phyloP scores from a whole-genome alignment of 1,139 yeast species.

The Pichia kudriavzevii region DNA sequence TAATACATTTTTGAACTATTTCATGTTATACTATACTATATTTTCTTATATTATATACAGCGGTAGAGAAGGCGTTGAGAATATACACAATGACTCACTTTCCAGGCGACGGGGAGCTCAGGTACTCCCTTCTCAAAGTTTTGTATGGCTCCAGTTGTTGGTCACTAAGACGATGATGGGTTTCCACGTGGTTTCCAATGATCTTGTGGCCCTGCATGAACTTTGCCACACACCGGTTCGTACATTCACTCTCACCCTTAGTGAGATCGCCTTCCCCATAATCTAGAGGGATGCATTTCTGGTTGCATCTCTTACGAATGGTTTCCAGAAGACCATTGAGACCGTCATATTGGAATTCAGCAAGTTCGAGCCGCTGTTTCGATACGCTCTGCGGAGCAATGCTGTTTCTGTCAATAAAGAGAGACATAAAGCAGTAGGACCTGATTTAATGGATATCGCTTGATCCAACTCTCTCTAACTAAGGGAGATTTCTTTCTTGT shows the following conservation, averaged over 20 bases:
- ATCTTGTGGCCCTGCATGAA: conserved; percentile 57
- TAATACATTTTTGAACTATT: no score
- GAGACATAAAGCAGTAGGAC: conserved; percentile 41
- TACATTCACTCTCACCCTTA: conserved; percentile 69
- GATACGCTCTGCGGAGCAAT: conserved; percentile 41
- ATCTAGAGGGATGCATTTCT: conserved; percentile 65
- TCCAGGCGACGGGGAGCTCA: conserved; percentile 5
- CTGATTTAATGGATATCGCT: not conserved
- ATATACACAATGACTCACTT: no score
- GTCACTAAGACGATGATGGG: conserved; percentile 19
- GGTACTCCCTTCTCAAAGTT: conserved; percentile 19
- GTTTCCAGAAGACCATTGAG: conserved; percentile 47
- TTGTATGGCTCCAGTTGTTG: conserved; percentile 22
- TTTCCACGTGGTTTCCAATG: conserved; percentile 47
- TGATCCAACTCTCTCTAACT: no score
- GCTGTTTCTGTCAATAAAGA: conserved; percentile 42
- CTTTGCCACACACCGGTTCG: conserved; percentile 73
- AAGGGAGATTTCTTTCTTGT: no score
- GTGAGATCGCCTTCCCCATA: conserved; percentile 76
- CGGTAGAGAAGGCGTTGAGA: no score
- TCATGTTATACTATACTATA: no score
- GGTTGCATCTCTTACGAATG: conserved; percentile 19
- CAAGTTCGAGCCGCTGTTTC: conserved; percentile 59
- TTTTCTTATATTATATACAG: no score
- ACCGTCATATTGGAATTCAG: conserved; percentile 71